Conservation (phyloP, 345 rosid species). For the Cardamine chenopodiifolia region DNA sequence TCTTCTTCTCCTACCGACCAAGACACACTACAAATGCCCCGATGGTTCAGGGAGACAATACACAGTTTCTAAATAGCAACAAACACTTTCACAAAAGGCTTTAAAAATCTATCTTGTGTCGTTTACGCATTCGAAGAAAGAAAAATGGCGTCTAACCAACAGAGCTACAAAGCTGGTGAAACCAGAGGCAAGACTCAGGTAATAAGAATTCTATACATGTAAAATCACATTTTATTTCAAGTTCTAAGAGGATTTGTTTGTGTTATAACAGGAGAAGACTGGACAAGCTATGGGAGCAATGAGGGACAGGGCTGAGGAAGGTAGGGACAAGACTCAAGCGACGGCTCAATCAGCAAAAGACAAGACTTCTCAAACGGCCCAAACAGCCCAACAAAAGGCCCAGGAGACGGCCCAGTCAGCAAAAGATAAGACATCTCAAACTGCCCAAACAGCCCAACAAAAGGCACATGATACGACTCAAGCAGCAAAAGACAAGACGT, state of each 20-base stretch:
- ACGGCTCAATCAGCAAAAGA: conserved; percentile 36
- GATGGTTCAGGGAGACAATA: neutral
- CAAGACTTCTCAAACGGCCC: conserved; percentile 34
- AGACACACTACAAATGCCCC: conserved; percentile 42
- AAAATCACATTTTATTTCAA: neutral
- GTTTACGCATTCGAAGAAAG: neutral
- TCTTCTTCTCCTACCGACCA: conserved; percentile 38
- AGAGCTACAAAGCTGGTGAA: conserved; percentile 59
- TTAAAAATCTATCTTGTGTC: neutral
- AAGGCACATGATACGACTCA: conserved; percentile 36
- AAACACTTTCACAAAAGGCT: neutral
- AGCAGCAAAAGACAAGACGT: conserved; percentile 35
- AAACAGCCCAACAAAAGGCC: conserved; percentile 34
- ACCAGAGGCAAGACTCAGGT: conserved; percentile 64
- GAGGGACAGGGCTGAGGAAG: conserved; percentile 44
- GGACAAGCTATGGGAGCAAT: conserved; percentile 42
- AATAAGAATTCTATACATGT: neutral
- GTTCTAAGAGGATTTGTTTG: conserved; percentile 1
- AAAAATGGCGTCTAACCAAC: conserved; percentile 61
- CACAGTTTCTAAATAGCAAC: conserved; percentile 26
- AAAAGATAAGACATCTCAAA: conserved; percentile 42
- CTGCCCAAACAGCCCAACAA: conserved; percentile 39
- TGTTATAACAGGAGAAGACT: conserved; percentile 37
- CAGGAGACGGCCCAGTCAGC: conserved; percentile 34
- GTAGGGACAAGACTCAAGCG: conserved; percentile 35